Evolutionary conservation across 306 rosid genomes (phyloP), one percentile per base, ranked within the genome.

Genomic region (Inga laurina): DNA sequence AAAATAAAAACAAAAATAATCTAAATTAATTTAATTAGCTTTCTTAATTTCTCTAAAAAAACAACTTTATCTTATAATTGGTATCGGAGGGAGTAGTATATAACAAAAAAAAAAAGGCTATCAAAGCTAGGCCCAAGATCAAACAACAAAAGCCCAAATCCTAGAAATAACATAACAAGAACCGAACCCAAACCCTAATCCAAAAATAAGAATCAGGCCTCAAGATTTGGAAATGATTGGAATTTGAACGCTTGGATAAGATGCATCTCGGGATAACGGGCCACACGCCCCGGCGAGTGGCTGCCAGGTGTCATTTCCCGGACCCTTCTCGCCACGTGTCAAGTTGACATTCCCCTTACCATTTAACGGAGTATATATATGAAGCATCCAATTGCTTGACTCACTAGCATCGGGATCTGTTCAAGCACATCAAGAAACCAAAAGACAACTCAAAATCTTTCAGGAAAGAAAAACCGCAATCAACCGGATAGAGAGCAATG

Each of bases 231-330:
- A n/a, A 0, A 24, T 10, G 13, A 59, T 59, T 22, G 15, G 32
- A 59, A 59, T 22, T 22, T 5, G 34, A 61, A 10, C 35, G 4
- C 35, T 34, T 0, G 22, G n/a, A n/a, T 9, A 59, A 59, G 66
- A 10, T 62, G 37, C 37, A 14, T 30, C 19, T 13, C 41, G 70
- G 19, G 41, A 30, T 30, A 13, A 30, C 84, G 87, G 83, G 87
- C 74, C 84, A 72, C 39, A 8, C 35, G 8, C 69, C 43, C 43
- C 8, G 1, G 21, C 30, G 59, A 62, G 39, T 43, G 67, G 10
- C 13, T 5, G 76, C 81, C 88, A 85, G 7, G 21, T 83, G 80
- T 85, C 67, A 51, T 16, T 3, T 27, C 43, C 24, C 37, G 35
- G 8, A 22, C 46, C 16, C 52, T 44, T n/a, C 4, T 3, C 10